Evolutionary conservation across 164 flowering plant species (phyloP), one percentile per base, ranked within the genome.

Genomic region (Vitis rotundifolia): DNA sequence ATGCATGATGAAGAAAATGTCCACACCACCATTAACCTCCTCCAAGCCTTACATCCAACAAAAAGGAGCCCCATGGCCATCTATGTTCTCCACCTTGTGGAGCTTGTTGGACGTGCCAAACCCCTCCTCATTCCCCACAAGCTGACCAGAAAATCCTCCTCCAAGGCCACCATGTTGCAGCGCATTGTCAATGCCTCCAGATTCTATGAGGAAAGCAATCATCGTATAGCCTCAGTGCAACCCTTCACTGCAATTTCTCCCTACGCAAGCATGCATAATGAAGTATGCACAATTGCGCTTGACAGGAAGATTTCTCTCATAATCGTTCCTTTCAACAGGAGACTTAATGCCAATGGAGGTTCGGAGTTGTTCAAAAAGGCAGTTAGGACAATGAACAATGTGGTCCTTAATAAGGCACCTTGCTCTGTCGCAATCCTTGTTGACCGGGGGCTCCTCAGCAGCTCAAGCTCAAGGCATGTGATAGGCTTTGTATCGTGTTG

Each of bases 381-480:
- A 5, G 12, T 74, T 13, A 29, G 63, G 26, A 68, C 18, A 1
- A 29, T 82, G 59, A 79, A 78, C 80, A 47, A 59, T 0, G 69
- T 78, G 10, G 68, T 85, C 10, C 76, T 79, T 8, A 67, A 22
- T 8, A 69, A 68, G 14, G 81, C 84, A 3, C 88, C 86, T 14
- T 85, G 86, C 76, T 79, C 88, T 1, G 82, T 83, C 13, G 86
- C 73, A 0, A 66, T 85, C 67, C 76, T 85, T 9, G 68, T 81
- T 4, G 80, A 85, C 64, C 79, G 72, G 9, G 9, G 78, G 15
- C 18, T 47, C 26, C 14, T 19, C 12, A 19, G 9, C 26, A 22
- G 26, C 26, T 22, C 26, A 15, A 15, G 12, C 31, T 12, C 66
- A 13, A 62, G 71, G 60, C 48, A 66, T 0, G 28, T 50, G 12